A percentile compares a stretch with the other conserved stretches of the same genome.
Conservation (phyloP, 2,329 filamentous ascomycete genomes). For the Phyllosticta citribraziliensis region DNA sequence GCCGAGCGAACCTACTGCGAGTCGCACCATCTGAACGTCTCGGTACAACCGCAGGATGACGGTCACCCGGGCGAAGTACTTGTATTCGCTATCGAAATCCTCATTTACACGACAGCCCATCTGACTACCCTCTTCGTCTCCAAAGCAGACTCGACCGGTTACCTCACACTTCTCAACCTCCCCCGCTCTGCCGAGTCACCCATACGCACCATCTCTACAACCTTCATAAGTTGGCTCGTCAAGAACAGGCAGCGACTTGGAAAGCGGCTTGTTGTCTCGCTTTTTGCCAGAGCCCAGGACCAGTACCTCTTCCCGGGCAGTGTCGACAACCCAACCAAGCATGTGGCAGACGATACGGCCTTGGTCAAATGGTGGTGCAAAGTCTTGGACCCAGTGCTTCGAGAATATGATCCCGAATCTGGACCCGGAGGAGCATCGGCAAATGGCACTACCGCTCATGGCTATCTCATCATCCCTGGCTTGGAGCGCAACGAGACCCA, state of each 20-base stretch:
- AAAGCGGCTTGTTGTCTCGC: slow-evolving; percentile 65
- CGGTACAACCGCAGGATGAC: slow-evolving; percentile 29
- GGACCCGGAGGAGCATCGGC: slow-evolving; percentile 19
- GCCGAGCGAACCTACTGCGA: slow-evolving; percentile 77
- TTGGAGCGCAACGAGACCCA: slow-evolving; percentile 71
- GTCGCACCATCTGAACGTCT: slow-evolving; percentile 64
- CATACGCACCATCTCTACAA: slow-evolving; percentile 60
- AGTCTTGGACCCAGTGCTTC: slow-evolving; percentile 67
- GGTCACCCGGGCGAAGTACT: slow-evolving; percentile 45
- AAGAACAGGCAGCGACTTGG: slow-evolving; percentile 53
- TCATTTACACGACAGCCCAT: slow-evolving; percentile 71
- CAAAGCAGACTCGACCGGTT: slow-evolving; percentile 94
- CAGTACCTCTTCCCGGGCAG: slow-evolving; percentile 95
- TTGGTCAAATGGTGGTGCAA: slow-evolving; percentile 95
- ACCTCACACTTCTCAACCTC: slow-evolving; percentile 57
- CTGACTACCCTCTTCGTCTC: slow-evolving; percentile 88
- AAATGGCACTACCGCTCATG: slow-evolving; percentile 47
- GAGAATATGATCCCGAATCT: slow-evolving; percentile 34
- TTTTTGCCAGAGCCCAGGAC: slow-evolving; percentile 84
- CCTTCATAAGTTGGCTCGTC: slow-evolving; percentile 69
- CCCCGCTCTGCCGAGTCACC: slow-evolving; percentile 47
- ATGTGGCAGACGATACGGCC: slow-evolving; percentile 82
- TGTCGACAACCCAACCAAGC: slow-evolving; percentile 72
- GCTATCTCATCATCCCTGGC: slow-evolving; percentile 79
- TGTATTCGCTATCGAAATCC: slow-evolving; percentile 74